Percentiles rank a stretch among this genome's conserved stretches.
These are phyloP conservation scores for Colletotrichum melonis DNA, from an alignment of 2,329 filamentous ascomycete species.

Conservation along the genomic window DNA sequence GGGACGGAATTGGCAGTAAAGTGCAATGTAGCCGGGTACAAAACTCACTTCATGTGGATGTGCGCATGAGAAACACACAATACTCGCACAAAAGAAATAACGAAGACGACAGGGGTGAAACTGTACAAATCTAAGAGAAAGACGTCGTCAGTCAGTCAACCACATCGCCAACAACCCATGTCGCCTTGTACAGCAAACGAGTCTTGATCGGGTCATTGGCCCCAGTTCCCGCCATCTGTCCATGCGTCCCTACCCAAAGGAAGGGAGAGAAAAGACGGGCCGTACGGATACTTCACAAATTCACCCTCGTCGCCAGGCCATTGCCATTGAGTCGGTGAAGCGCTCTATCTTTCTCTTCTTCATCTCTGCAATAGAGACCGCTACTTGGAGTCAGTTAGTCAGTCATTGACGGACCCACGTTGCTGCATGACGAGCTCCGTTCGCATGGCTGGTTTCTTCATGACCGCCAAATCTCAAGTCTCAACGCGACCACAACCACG, in stretches of 20 bases:
- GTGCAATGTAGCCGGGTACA: conserved; percentile 4
- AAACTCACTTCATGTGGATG: background rate
- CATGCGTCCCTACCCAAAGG: conserved; percentile 32
- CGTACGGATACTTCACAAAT: background rate
- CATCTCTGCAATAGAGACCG: conserved; percentile 20
- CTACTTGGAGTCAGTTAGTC: conserved; percentile 6
- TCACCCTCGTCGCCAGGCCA: conserved; percentile 1
- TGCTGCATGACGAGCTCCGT: conserved; percentile 14
- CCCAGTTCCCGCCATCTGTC: conserved; percentile 23
- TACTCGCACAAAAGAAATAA: background rate
- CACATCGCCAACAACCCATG: conserved; percentile 23
- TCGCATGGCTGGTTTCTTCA: conserved; percentile 9
- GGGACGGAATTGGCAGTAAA: background rate
- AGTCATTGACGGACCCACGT: conserved; percentile 2
- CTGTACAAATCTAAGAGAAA: background rate
- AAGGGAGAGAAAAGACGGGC: background rate
- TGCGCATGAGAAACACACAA: background rate
- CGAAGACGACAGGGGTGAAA: background rate
- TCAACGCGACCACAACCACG: background rate
- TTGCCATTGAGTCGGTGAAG: conserved; percentile 26
- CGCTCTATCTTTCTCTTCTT: background rate
- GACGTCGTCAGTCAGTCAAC: conserved; percentile 11
- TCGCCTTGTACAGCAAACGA: background rate
- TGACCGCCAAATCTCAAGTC: conserved; percentile 10
- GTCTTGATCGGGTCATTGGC: conserved; percentile 13